Conservation (phyloP, 2,329 filamentous ascomycete species). For the Penicillium psychrosexuale region DNA sequence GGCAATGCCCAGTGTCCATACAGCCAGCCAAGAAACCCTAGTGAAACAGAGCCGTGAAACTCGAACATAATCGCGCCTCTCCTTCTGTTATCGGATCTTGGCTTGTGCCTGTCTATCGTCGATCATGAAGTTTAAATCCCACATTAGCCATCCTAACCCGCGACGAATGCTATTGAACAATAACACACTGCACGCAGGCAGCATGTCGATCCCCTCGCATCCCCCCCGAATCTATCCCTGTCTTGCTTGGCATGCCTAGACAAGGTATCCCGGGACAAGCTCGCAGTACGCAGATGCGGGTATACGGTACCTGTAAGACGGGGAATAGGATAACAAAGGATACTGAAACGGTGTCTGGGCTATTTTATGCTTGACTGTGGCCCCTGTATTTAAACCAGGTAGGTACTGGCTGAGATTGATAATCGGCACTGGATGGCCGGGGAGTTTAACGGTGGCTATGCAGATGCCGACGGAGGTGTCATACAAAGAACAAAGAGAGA, state of each 20-base stretch:
- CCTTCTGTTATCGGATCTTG: not conserved
- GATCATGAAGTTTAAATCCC: conserved; percentile 3
- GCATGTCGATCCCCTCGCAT: conserved; percentile 1
- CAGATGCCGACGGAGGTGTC: conserved; percentile 1
- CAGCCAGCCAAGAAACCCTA: conserved; percentile 2
- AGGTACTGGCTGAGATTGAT: not conserved
- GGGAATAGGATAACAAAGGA: not conserved
- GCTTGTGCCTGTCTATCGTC: not conserved
- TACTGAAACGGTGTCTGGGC: not conserved
- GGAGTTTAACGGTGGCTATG: conserved; percentile 8
- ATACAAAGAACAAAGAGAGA: not conserved
- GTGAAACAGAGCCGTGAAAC: not conserved
- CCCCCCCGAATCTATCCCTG: conserved; percentile 9
- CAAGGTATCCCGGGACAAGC: not conserved
- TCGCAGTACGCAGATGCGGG: too few relatives aligned
- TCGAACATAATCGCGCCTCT: not conserved
- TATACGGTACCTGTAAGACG: conserved; percentile 3
- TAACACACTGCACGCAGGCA: not conserved
- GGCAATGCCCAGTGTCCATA: not conserved
- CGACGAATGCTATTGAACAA: not conserved
- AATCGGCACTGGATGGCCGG: not conserved
- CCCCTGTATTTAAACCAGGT: not conserved
- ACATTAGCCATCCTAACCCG: not conserved
- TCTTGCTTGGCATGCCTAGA: conserved; percentile 1
- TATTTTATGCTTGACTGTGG: not conserved